Evolutionary conservation across 2,329 filamentous ascomycete genomes (phyloP), one percentile per base, ranked within the genome.

Genomic region (Xenoacremonium recifei): DNA sequence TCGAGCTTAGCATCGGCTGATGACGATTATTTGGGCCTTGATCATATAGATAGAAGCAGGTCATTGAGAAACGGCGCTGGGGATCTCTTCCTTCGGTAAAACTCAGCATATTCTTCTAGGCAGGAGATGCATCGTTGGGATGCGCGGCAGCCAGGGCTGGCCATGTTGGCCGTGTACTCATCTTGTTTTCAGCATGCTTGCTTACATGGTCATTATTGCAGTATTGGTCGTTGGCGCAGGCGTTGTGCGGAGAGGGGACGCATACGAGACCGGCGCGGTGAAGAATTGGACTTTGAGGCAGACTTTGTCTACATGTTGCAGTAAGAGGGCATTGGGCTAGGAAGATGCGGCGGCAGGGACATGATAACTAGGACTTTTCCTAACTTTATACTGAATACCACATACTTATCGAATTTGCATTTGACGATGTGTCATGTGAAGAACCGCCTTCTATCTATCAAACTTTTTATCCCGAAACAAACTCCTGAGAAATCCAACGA

Each of bases 1-100:
- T 82, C 67, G 69, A 75, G 73, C 40, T 60, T 72, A 52, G 71
- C 67, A 43, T 64, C 60, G 19, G 70, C 67, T 4, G 75, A 81
- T 19, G 82, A 86, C 48, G 80, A 85, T 49, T 71, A 73, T 49
- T 72, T 87, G 44, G 83, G 82, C 15, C 63, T 87, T 47, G 83
- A 87, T 59, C 83, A 87, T 53, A 66, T 77, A 35, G 82, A 86
- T 65, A 76, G 81, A 56, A 71, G 79, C 39, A 72, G 80, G 52
- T 65, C 72, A 16, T 53, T 77, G 50, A 72, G 80, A 45, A 84
- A 83, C 56, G 81, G 80, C 34, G 74, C 70, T 49, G 76, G 76
- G 32, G 82, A 85, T 58, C 70, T 85, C 58, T 84, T 84, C 66
- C 75, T 84, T 51, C 64, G 63, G 59, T 69, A 63, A 65, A 49